Evolutionary conservation across 768 basidiomycete species (phyloP).

Genomic region (Xerocomellus intermedius): DNA sequence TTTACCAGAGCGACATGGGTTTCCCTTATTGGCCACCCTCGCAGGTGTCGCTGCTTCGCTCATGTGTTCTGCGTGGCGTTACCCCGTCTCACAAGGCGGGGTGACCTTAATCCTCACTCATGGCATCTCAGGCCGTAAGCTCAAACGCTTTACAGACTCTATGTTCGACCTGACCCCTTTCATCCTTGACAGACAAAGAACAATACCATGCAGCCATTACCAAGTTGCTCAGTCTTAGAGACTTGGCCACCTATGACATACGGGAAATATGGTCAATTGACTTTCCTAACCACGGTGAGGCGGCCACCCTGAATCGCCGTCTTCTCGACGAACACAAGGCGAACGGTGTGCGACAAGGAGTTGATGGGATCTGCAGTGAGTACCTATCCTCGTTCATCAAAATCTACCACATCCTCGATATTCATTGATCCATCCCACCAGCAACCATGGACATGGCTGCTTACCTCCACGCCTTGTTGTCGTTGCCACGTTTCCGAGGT

Average conservation of each 20-base stretch:
- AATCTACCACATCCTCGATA: too few relatives aligned
- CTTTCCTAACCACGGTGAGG: conserved; percentile 37
- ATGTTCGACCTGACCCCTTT: not conserved
- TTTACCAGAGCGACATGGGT: conserved; percentile 18
- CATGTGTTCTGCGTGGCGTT: conserved; percentile 25
- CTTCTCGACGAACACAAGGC: conserved; percentile 26
- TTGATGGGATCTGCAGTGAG: conserved; percentile 24
- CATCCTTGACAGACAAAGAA: conserved; percentile 25
- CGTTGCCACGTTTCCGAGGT: conserved; percentile 21
- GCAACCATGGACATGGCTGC: conserved; percentile 23
- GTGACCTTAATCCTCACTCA: conserved; percentile 29
- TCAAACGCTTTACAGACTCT: not conserved
- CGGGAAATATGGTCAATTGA: conserved; percentile 37
- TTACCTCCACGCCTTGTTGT: conserved; percentile 27
- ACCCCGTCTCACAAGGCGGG: conserved; percentile 24
- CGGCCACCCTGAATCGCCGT: conserved; percentile 32
- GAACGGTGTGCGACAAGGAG: not conserved
- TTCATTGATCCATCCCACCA: not conserved
- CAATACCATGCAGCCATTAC: conserved; percentile 24
- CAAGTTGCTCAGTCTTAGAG: conserved; percentile 15
- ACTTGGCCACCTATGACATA: conserved; percentile 17
- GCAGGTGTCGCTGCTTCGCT: conserved; percentile 13
- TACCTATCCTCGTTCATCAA: not conserved
- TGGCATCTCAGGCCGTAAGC: conserved; percentile 29
- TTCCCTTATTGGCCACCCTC: conserved; percentile 18